Evolutionary conservation across 176 grass and related monocot species (phyloP).

Genomic region (Eremochloa ophiuroides): DNA sequence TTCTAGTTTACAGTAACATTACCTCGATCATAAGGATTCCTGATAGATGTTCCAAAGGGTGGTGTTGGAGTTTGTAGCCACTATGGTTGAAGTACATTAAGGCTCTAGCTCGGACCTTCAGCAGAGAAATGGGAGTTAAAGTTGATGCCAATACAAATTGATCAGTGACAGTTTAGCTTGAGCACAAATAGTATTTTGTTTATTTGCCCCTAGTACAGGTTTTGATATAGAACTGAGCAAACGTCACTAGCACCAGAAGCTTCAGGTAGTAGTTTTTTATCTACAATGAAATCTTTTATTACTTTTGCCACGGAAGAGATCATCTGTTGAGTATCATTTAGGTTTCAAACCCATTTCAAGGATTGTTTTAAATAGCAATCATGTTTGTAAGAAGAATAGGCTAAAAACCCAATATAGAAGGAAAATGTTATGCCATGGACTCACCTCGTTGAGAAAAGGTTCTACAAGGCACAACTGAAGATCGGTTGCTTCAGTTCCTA

Average conservation of each 20-base stretch:
- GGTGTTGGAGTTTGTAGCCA: constrained; percentile 73
- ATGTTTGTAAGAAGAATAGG: not conserved
- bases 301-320: not conserved
- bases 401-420: not conserved
- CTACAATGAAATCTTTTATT: not conserved
- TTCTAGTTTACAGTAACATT: constrained; percentile 25
- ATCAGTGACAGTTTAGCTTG: not conserved
- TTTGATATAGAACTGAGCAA: not conserved
- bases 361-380: not conserved
- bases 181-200: constrained; percentile 5
- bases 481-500: constrained; percentile 65
- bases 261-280: not conserved
- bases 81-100: constrained; percentile 70
- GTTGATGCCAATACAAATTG: constrained; percentile 14
- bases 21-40: constrained; percentile 81
- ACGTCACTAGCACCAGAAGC: not conserved
- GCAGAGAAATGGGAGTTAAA: constrained; percentile 9
- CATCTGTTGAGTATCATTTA: not conserved
- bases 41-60: constrained; percentile 58
- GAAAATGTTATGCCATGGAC: not conserved
- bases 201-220: not conserved
- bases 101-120: constrained; percentile 68
- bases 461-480: constrained; percentile 72
- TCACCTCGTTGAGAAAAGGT: constrained; percentile 90
- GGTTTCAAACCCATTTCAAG: not conserved